Conservation (phyloP, 2,329 filamentous ascomycete genomes). For the Nemania sp. region DNA sequence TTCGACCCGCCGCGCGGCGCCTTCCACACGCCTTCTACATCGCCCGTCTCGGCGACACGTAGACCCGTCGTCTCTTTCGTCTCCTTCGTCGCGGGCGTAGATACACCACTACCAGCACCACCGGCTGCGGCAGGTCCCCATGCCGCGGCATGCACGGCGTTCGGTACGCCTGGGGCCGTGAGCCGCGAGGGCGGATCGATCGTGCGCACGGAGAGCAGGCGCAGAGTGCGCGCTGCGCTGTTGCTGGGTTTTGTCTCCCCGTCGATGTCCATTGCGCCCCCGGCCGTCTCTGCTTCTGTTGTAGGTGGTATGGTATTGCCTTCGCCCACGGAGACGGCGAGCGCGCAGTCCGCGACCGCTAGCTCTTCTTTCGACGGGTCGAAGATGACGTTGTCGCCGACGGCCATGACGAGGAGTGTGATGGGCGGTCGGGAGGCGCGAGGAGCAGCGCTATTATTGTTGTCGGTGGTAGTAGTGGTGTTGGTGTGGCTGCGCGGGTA, state of each 20-base stretch:
- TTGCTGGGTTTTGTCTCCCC: slow-evolving; percentile 35
- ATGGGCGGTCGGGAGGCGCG: slow-evolving; percentile 70
- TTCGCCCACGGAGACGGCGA: slow-evolving; percentile 79
- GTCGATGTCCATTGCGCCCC: slow-evolving; percentile 34
- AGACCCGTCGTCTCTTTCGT: slow-evolving; percentile 47
- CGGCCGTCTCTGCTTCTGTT: slow-evolving; percentile 22
- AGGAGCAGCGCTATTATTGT: too few relatives aligned
- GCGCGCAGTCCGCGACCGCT: slow-evolving; percentile 84
- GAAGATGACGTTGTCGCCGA: slow-evolving; percentile 88
- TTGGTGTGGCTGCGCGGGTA: slow-evolving; percentile 59
- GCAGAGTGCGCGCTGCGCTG: slow-evolving; percentile 51
- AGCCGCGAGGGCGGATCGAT: slow-evolving; percentile 75
- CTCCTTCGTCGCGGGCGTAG: slow-evolving; percentile 45
- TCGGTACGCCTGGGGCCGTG: slow-evolving; percentile 71
- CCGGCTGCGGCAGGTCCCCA: slow-evolving; percentile 42
- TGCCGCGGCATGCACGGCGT: slow-evolving; percentile 62
- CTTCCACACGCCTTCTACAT: slow-evolving; percentile 78
- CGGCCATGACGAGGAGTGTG: slow-evolving; percentile 85
- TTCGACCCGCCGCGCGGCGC: slow-evolving; percentile 83
- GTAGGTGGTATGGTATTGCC: slow-evolving; percentile 4
- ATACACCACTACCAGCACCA: too few relatives aligned
- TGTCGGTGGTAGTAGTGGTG: neutral
- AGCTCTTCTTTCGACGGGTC: slow-evolving; percentile 91
- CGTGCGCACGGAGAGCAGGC: slow-evolving; percentile 69
- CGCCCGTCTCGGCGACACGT: slow-evolving; percentile 55